Evolutionary conservation across 2,329 filamentous ascomycete species (phyloP).

Genomic region (Dryadomyces quercus-mongolicae): DNA sequence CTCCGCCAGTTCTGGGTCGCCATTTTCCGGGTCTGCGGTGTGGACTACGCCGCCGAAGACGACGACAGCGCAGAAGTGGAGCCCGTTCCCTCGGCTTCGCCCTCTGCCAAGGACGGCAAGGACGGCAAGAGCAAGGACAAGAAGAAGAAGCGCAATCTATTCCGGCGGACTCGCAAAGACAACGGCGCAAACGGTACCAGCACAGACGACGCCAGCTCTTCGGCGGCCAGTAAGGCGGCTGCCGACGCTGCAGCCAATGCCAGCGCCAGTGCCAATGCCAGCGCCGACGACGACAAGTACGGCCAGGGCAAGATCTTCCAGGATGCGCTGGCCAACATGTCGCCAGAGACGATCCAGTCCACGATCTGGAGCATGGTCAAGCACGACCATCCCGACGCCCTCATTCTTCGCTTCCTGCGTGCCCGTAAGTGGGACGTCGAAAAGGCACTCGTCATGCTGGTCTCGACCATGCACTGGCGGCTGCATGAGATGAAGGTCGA

Average conservation of each 20-base stretch:
- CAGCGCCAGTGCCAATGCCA: conserved; percentile 12
- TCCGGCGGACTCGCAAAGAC: neutral
- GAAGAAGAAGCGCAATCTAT: neutral
- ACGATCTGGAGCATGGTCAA: conserved; percentile 93
- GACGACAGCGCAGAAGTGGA: conserved; percentile 12
- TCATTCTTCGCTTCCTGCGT: conserved; percentile 70
- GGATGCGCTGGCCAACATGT: conserved; percentile 63
- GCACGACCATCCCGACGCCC: conserved; percentile 82
- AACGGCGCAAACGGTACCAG: neutral
- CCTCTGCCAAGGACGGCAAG: conserved; percentile 13
- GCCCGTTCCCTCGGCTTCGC: conserved; percentile 1
- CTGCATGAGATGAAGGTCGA: conserved; percentile 75
- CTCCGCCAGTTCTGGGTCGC: conserved; percentile 76
- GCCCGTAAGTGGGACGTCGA: conserved; percentile 96
- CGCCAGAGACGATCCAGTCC: conserved; percentile 64
- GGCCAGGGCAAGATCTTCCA: conserved; percentile 80
- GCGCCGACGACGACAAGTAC: conserved; percentile 73
- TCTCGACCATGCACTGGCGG: conserved; percentile 91
- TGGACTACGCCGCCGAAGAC: conserved; percentile 28
- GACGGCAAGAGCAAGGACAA: conserved; percentile 18
- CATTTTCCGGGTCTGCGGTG: conserved; percentile 64
- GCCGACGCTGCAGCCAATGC: neutral
- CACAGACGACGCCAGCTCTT: conserved; percentile 29
- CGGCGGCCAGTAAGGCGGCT: conserved; percentile 16
- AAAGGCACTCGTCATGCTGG: conserved; percentile 84